Evolutionary conservation across 2,329 filamentous ascomycete species (phyloP).

Genomic region (Xylariaceae sp.): DNA sequence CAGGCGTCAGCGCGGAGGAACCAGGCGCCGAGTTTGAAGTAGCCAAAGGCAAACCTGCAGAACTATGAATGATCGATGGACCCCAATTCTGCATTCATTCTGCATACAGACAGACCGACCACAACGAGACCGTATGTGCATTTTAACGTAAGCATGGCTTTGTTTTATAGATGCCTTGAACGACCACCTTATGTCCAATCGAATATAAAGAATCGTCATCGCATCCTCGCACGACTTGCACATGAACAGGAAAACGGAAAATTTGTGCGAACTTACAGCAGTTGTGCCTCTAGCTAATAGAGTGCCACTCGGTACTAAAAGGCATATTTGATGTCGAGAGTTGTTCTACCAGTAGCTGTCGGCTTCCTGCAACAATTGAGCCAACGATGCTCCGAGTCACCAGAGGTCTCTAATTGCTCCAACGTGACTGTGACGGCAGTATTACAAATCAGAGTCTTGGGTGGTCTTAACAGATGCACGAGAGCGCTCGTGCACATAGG

Average conservation of each 20-base stretch:
- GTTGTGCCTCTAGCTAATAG: too few species aligned
- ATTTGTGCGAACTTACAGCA: neutral
- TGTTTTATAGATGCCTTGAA: neutral
- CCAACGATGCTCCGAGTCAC: neutral
- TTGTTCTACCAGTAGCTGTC: neutral
- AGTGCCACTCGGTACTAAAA: neutral
- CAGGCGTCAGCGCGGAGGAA: slow-evolving; percentile 28
- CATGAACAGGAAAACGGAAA: neutral
- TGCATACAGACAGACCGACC: too few species aligned
- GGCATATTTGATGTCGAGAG: too few species aligned
- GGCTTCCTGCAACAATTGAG: neutral
- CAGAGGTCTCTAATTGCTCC: too few species aligned
- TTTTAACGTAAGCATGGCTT: neutral
- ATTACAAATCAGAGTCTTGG: slow-evolving; percentile 14
- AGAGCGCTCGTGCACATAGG: neutral
- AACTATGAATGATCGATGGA: neutral
- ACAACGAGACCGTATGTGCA: neutral
- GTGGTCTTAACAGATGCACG: neutral
- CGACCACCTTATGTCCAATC: neutral
- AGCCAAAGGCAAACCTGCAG: neutral
- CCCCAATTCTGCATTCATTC: neutral
- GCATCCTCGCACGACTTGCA: neutral
- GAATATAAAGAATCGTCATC: neutral
- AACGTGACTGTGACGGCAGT: neutral
- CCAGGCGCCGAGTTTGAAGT: slow-evolving; percentile 11